These are phyloP conservation scores for Hypsizygus ulmarius DNA, from an alignment of 1,284 basidiomycete genomes.

Conservation along the genomic window DNA sequence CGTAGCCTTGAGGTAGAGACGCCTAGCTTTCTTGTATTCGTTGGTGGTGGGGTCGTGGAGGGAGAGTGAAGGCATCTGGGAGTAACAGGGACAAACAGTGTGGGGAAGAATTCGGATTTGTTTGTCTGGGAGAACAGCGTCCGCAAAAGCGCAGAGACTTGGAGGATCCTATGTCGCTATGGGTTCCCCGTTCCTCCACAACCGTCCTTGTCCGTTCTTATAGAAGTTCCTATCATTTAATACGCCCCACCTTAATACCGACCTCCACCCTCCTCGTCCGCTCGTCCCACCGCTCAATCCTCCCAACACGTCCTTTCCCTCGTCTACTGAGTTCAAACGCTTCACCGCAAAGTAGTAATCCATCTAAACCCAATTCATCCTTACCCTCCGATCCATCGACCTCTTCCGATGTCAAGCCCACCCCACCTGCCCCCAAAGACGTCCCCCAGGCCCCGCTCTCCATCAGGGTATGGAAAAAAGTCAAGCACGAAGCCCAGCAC, in stretches of 20 bases:
- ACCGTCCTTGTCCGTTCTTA: conserved; percentile 42
- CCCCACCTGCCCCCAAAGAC: conserved; percentile 51
- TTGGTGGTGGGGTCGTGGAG: conserved; percentile 27
- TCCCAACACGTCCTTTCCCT: conserved; percentile 11
- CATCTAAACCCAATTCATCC: conserved; percentile 24
- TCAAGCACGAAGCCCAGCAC: conserved; percentile 95
- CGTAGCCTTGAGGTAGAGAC: conserved; percentile 58
- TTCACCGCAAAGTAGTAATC: conserved; percentile 28
- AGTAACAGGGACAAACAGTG: conserved; percentile 30
- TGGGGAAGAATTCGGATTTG: background rate
- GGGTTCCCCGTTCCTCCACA: conserved; percentile 54
- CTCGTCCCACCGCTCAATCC: conserved; percentile 17
- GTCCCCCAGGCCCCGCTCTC: conserved; percentile 48
- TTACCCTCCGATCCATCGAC: conserved; percentile 21
- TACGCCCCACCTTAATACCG: conserved; percentile 3
- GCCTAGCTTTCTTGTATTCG: conserved; percentile 65
- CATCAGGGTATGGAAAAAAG: conserved; percentile 79
- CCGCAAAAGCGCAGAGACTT: conserved; percentile 4
- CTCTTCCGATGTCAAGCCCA: conserved; percentile 43
- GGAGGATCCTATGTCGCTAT: conserved; percentile 52
- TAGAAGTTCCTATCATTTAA: conserved; percentile 30
- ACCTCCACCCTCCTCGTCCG: conserved; percentile 18
- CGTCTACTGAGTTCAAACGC: conserved; percentile 15
- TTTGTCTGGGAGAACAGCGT: conserved; percentile 6
- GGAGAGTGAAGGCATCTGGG: conserved; percentile 25